Conservation (phyloP, 495 filamentous ascomycete genomes). For the Talaromyces wortmannii region DNA sequence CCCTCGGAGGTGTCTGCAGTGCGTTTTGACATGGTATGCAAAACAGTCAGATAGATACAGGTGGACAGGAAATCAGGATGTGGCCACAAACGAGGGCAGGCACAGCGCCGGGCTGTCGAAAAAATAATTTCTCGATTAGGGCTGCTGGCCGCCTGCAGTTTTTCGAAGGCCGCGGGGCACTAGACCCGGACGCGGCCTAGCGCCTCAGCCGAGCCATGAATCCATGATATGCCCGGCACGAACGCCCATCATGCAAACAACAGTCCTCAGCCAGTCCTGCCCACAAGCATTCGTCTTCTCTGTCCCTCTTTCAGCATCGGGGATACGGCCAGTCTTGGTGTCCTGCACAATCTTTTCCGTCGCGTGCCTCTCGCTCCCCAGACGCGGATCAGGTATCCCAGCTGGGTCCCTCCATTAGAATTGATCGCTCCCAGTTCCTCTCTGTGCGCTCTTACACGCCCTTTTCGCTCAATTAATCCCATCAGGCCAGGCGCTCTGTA, state of each 20-base stretch:
- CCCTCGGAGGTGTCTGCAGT: constrained; percentile 49
- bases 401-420: not conserved
- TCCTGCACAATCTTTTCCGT: not conserved
- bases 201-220: constrained; percentile 4
- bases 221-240: not conserved
- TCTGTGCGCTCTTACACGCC: not conserved
- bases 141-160: constrained; percentile 25
- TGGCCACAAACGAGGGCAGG: no score
- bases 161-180: constrained; percentile 17
- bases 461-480: not conserved
- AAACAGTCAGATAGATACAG: constrained; percentile 2
- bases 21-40: constrained; percentile 61
- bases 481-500: not conserved
- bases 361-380: not conserved
- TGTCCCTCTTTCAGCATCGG: not conserved
- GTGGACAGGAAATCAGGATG: not conserved
- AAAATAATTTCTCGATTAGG: constrained; percentile 11
- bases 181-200: constrained; percentile 36
- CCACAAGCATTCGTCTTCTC: not conserved
- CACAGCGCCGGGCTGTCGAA: not conserved
- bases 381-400: not conserved
- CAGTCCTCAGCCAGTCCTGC: no score
- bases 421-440: not conserved
- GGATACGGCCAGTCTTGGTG: not conserved
- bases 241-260: no score